Percentiles rank a stretch among this genome's conserved stretches.
Evolutionary conservation across 2,329 filamentous ascomycete genomes (phyloP).

Genomic region (Paraphaeosphaeria minitans): DNA sequence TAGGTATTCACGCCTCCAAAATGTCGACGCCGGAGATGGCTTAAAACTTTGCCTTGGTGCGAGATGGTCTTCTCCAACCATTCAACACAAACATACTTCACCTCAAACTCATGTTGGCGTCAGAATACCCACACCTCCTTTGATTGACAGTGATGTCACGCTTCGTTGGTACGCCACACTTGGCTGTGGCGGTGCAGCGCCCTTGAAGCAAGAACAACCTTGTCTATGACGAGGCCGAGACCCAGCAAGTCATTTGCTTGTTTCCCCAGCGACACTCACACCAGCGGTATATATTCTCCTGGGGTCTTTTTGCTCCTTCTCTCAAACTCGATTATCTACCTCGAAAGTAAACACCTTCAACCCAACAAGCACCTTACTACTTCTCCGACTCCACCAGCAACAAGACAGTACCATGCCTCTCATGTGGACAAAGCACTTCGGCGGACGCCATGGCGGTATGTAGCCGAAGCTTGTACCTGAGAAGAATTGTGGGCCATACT

Average conservation of each 20-base stretch:
- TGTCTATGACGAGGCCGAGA: slow-evolving; percentile 4
- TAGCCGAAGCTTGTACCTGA: slow-evolving; percentile 4
- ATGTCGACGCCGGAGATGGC: neutral
- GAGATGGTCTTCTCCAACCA: no score
- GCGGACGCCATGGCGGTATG: slow-evolving; percentile 51
- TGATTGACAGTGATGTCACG: slow-evolving; percentile 1
- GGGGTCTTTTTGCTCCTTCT: neutral
- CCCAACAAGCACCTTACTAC: neutral
- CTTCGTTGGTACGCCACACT: neutral
- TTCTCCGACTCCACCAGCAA: slow-evolving; percentile 11
- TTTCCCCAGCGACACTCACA: neutral
- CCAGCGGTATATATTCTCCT: slow-evolving; percentile 1
- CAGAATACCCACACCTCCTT: neutral
- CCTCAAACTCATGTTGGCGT: neutral
- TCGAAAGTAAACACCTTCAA: neutral
- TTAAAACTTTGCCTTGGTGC: neutral
- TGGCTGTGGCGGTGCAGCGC: neutral
- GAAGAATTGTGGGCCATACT: slow-evolving; percentile 14
- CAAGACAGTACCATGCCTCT: slow-evolving; percentile 47
- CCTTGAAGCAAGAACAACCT: neutral
- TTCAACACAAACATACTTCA: neutral
- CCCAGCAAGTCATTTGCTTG: slow-evolving; percentile 7
- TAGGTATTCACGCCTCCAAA: no score
- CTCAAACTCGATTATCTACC: neutral
- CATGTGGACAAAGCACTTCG: slow-evolving; percentile 55